Evolutionary conservation across 2,329 filamentous ascomycete species (phyloP).

Genomic region (Dactylellina cionopaga): DNA sequence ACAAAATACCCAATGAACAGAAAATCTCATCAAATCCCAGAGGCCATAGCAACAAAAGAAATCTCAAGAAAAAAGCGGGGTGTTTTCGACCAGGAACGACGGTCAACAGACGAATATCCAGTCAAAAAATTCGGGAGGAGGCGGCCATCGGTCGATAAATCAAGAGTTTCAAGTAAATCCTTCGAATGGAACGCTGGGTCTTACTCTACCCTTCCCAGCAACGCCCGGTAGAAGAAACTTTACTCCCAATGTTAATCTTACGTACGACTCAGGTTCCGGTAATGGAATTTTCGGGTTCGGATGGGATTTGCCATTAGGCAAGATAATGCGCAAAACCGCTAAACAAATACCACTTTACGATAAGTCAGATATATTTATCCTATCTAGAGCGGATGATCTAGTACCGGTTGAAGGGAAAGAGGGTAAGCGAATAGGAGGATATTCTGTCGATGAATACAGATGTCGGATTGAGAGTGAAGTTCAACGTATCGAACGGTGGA

Average conservation of each 20-base stretch:
- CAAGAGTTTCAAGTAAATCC: neutral
- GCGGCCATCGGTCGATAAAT: neutral
- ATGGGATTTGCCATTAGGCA: constrained; percentile 42
- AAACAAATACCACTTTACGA: constrained; percentile 42
- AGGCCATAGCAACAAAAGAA: no score
- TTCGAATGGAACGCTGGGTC: neutral
- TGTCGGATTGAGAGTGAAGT: neutral
- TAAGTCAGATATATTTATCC: constrained; percentile 1
- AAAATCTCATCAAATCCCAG: no score
- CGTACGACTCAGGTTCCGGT: constrained; percentile 55
- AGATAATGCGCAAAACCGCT: constrained; percentile 52
- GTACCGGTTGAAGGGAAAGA: no score
- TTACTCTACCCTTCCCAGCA: neutral
- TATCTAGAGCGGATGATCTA: constrained; percentile 26
- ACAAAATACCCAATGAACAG: no score
- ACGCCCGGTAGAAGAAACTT: constrained; percentile 1
- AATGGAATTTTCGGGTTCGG: constrained; percentile 57
- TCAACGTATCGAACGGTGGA: neutral
- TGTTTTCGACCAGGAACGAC: no score
- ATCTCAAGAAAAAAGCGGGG: no score
- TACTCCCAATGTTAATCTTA: constrained; percentile 37
- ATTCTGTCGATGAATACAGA: no score
- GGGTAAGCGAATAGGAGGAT: no score
- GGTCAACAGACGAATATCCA: no score
- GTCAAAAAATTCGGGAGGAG: no score